A percentile compares a stretch with the other conserved stretches of the same genome.
Conservation (phyloP, 768 basidiomycete genomes). For the Leccinum subgranulosum region DNA sequence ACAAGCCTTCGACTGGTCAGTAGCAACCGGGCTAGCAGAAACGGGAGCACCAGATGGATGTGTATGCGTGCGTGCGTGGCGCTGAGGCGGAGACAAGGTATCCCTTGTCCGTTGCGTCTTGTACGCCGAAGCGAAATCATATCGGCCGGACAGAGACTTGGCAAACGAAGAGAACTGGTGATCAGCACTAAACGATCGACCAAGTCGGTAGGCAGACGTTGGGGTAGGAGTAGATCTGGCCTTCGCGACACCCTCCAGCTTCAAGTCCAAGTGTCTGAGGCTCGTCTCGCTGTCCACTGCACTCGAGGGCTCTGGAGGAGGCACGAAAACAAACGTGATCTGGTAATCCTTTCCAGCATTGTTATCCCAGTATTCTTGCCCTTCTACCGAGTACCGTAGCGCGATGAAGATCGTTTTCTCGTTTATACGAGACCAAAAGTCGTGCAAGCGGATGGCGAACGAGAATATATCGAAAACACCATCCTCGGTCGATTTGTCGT, state of each 20-base stretch:
- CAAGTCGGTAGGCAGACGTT: conserved; percentile 10
- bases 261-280: conserved; percentile 61
- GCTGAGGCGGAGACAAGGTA: not conserved
- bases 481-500: conserved; percentile 41
- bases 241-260: conserved; percentile 63
- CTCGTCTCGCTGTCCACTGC: conserved; percentile 38
- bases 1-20: conserved; percentile 12
- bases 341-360: conserved; percentile 78
- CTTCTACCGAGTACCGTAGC: conserved; percentile 65
- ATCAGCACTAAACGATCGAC: conserved; percentile 30
- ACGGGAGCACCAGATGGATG: conserved; percentile 45
- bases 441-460: conserved; percentile 74
- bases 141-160: conserved; percentile 48
- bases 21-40: conserved; percentile 30
- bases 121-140: conserved; percentile 54
- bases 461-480: conserved; percentile 65
- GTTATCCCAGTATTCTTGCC: conserved; percentile 91
- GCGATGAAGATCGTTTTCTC: conserved; percentile 82
- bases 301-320: conserved; percentile 24
- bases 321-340: conserved; percentile 52
- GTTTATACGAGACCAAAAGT: conserved; percentile 72
- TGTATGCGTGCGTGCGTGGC: conserved; percentile 44
- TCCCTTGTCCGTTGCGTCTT: conserved; percentile 35
- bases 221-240: conserved; percentile 21
- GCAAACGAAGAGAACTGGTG: conserved; percentile 22